Evolutionary conservation across 208 protist genomes (phyloP).

Genomic region (Plasmodiophora brassicae): DNA sequence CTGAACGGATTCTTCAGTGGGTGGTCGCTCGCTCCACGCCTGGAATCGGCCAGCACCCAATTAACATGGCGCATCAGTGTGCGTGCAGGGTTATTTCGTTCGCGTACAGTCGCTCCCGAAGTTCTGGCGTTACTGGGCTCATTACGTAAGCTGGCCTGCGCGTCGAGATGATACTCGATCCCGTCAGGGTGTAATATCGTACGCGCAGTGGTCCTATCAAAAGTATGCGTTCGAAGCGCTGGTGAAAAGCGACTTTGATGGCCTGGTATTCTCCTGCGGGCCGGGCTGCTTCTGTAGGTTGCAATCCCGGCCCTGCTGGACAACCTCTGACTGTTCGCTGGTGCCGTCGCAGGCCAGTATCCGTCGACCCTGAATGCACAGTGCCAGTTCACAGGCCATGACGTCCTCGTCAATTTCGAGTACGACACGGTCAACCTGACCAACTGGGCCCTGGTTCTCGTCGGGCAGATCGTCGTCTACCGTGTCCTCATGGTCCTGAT

Average conservation of each 20-base stretch:
- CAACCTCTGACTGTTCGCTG: no score
- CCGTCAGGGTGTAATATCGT: no score
- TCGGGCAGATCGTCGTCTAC: constrained; percentile 22
- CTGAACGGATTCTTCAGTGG: constrained; percentile 18
- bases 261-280: neutral
- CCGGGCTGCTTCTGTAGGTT: neutral
- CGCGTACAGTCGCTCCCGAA: neutral
- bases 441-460: neutral
- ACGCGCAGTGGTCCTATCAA: constrained; percentile 6
- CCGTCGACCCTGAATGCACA: neutral
- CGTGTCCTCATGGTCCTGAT: neutral
- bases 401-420: neutral
- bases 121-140: constrained; percentile 23
- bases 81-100: constrained; percentile 5
- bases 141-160: neutral
- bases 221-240: constrained; percentile 20
- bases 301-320: no score
- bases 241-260: constrained; percentile 30
- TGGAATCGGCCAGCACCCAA: no score
- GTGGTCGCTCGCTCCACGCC: neutral
- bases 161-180: no score
- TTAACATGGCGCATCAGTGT: neutral
- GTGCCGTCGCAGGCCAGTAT: neutral
- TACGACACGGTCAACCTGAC: neutral
- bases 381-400: neutral